Base-by-base conservation (phyloP, 148 eudicot species). In the Cornus suecica region DNA sequence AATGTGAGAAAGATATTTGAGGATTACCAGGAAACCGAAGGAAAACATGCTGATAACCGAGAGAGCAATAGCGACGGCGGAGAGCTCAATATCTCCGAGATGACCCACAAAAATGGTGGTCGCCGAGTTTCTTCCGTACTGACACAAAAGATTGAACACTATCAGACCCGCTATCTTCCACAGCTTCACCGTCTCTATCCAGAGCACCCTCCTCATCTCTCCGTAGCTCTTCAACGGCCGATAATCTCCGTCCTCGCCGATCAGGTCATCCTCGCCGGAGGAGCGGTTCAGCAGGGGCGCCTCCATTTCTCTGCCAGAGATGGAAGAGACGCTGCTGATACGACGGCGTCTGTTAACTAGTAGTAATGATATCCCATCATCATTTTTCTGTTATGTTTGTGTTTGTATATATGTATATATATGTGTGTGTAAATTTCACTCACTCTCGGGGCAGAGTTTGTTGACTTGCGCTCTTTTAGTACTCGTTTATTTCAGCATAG, bases 91-190 rank as follows among this genome's bases (percentile, higher is more conserved):
- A 3, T 88, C 88, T 0, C 94, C 92, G 66, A 90, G 70, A 72
- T 90, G 94, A 3, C 92, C 94, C 5, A 84, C 94, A 71, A 90
- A 90, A 4, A 90, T 88, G 60, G 64, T 80, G 5, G 94, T 87
- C 10, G 83, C 54, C 2, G 92, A 82, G 73, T 72, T 75, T 0
- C 70, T 84, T 0, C 83, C 92, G 29, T 73, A 90, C 81, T 81
- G 83, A 63, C 90, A 88, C 1, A 88, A 32, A 0, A 83, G 84
- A 14, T 81, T 79, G 14, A 90, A 66, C 13, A 83, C 84, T 1
- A 90, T 88, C 0, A 90, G 94, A 2, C 68, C 87, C 0, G 87
- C 89, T 8, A 90, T 80, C 30, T 16, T 84, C 94, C 94, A 90
- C 6, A 88, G 70, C 84, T 80, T 87, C 75, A 58, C 70, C 2